Evolutionary conservation across 306 rosid species (phyloP).

Genomic region (Leucaena leucocephala): DNA sequence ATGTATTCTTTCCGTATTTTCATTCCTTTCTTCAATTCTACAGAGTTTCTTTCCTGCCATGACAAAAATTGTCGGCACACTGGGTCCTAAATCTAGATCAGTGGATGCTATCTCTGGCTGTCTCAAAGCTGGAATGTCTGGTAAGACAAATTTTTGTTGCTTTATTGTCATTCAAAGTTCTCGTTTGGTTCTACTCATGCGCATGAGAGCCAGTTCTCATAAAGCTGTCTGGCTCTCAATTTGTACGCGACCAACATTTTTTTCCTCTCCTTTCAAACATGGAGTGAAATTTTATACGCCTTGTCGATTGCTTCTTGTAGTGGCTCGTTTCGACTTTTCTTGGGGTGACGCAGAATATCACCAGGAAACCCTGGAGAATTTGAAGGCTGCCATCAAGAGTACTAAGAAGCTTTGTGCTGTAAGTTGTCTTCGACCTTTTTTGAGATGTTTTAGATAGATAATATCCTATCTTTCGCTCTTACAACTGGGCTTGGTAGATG

Average conservation of each 20-base stretch:
- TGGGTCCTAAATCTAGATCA: slow-evolving; percentile 92
- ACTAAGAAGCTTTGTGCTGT: slow-evolving; percentile 97
- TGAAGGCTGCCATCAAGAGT: slow-evolving; percentile 72
- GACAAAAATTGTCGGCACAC: slow-evolving; percentile 97
- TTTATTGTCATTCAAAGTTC: neutral
- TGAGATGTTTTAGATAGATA: neutral
- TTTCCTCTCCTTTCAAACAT: neutral
- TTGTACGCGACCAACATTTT: neutral
- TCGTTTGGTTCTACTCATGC: neutral
- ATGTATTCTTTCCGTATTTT: neutral
- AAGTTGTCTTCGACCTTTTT: slow-evolving; percentile 36
- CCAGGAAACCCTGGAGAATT: slow-evolving; percentile 86
- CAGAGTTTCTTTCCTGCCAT: slow-evolving; percentile 93
- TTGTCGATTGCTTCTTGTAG: slow-evolving; percentile 52
- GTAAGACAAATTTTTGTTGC: slow-evolving; percentile 36
- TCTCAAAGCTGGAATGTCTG: slow-evolving; percentile 96
- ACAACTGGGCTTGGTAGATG: neutral
- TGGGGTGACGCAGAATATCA: slow-evolving; percentile 82
- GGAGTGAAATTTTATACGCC: neutral
- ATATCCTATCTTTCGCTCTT: neutral
- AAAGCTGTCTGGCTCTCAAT: neutral
- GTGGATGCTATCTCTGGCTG: slow-evolving; percentile 71
- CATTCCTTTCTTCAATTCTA: neutral
- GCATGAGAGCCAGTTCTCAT: neutral
- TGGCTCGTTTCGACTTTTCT: slow-evolving; percentile 97